phyloP scores from a whole-genome alignment of 805 yeast species.

The Ogataea pilisensis region DNA sequence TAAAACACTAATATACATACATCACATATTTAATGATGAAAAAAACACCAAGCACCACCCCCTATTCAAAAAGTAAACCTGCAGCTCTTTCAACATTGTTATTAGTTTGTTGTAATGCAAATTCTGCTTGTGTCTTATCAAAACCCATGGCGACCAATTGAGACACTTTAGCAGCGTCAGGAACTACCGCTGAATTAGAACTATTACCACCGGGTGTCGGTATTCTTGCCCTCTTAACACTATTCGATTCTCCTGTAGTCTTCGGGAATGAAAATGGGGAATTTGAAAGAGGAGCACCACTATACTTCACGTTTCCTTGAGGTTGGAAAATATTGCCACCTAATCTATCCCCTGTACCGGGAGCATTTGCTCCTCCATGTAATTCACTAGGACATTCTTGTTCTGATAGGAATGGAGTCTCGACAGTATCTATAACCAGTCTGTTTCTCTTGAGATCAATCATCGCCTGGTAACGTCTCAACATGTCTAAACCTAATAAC shows the following conservation, averaged over 20 bases:
- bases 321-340: conserved; percentile 34
- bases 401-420: conserved; percentile 70
- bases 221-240: conserved; percentile 20
- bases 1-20: no score
- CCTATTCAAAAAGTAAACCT: conserved; percentile 51
- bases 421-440: conserved; percentile 67
- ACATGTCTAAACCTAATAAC: conserved; percentile 86
- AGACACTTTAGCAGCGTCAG: conserved; percentile 28
- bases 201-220: conserved; percentile 18
- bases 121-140: conserved; percentile 53
- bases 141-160: conserved; percentile 70
- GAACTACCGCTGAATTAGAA: conserved; percentile 8
- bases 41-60: neutral
- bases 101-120: conserved; percentile 59
- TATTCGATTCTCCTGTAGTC: conserved; percentile 4
- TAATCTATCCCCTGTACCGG: conserved; percentile 19
- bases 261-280: neutral
- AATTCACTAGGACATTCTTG: conserved; percentile 54
- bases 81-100: conserved; percentile 91
- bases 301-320: no score
- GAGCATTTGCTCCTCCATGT: conserved; percentile 12
- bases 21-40: neutral
- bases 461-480: conserved; percentile 79
- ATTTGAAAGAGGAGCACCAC: no score
- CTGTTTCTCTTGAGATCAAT: conserved; percentile 68